These are phyloP conservation scores for Alternaria conjuncta DNA, from an alignment of 2,329 filamentous ascomycete genomes.

Conservation along the genomic window DNA sequence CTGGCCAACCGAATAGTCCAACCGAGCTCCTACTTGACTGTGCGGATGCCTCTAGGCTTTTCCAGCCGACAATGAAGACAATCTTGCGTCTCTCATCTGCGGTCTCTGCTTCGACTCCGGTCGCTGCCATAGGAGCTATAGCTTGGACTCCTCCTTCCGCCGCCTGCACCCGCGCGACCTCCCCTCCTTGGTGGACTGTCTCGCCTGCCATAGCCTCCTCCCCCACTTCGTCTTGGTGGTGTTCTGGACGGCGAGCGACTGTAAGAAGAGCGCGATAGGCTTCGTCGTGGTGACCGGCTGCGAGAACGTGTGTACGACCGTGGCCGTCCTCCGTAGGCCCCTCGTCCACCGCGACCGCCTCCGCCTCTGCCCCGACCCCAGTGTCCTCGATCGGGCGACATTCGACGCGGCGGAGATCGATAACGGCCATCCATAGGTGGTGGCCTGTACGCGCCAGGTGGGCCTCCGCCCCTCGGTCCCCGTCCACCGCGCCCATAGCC, in stretches of 20 bases:
- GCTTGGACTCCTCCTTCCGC: constrained; percentile 62
- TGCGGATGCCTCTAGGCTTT: neutral
- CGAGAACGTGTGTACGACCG: constrained; percentile 45
- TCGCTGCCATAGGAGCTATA: constrained; percentile 68
- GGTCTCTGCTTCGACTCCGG: constrained; percentile 54
- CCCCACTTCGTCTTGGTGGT: constrained; percentile 33
- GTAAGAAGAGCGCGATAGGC: constrained; percentile 50
- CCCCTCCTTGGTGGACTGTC: constrained; percentile 22
- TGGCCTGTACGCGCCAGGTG: constrained; percentile 45
- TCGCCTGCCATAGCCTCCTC: constrained; percentile 20
- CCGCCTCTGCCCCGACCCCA: constrained; percentile 40
- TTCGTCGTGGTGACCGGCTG: constrained; percentile 52
- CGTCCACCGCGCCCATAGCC: constrained; percentile 23
- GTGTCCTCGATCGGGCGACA: constrained; percentile 26
- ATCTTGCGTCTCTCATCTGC: constrained; percentile 15
- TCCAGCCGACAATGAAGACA: neutral
- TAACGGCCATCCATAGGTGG: constrained; percentile 46
- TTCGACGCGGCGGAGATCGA: constrained; percentile 49
- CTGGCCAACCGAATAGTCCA: neutral
- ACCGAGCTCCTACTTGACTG: neutral
- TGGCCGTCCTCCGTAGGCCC: constrained; percentile 33
- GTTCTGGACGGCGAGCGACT: constrained; percentile 47
- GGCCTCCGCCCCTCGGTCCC: constrained; percentile 39
- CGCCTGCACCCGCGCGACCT: constrained; percentile 32
- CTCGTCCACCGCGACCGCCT: constrained; percentile 40